phyloP scores from a whole-genome alignment of 1,284 basidiomycete genomes.

The Melampsora abietis-canadensis region DNA sequence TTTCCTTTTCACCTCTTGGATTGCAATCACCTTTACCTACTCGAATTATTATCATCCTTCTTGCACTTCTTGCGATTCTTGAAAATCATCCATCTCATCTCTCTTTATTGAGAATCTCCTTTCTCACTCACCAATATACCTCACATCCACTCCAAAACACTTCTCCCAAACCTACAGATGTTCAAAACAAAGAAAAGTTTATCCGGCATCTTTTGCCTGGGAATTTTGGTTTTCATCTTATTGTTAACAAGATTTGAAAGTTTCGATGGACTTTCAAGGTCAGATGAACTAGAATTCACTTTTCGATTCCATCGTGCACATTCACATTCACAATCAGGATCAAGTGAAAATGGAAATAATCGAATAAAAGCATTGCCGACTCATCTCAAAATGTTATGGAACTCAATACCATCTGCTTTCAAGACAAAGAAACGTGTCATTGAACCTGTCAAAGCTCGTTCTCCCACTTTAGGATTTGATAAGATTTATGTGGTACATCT shows the following conservation, averaged over 20 bases:
- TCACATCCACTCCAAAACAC: too few relatives aligned
- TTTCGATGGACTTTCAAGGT: background rate
- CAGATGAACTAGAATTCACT: background rate
- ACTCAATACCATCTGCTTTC: background rate
- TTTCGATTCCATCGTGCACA: background rate
- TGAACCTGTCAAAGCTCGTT: background rate
- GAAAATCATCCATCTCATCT: too few relatives aligned
- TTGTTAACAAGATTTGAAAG: background rate
- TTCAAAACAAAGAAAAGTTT: conserved; percentile 1
- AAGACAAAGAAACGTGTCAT: background rate
- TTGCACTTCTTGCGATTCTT: too few relatives aligned
- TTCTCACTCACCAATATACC: too few relatives aligned
- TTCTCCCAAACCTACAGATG: background rate
- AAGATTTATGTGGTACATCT: conserved; percentile 7
- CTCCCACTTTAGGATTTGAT: conserved; percentile 8
- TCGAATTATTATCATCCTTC: too few relatives aligned
- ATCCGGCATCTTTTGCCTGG: background rate
- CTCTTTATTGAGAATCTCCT: too few relatives aligned
- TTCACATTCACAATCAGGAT: background rate
- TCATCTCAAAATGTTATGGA: background rate
- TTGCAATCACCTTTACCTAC: too few relatives aligned
- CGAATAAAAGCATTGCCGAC: background rate
- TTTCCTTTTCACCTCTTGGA: too few relatives aligned
- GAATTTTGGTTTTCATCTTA: background rate
- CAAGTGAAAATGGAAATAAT: background rate